Percentiles rank a stretch among this genome's conserved stretches.
phyloP scores from a whole-genome alignment of 176 grass and related monocot genomes.

The Puya raimondii region DNA sequence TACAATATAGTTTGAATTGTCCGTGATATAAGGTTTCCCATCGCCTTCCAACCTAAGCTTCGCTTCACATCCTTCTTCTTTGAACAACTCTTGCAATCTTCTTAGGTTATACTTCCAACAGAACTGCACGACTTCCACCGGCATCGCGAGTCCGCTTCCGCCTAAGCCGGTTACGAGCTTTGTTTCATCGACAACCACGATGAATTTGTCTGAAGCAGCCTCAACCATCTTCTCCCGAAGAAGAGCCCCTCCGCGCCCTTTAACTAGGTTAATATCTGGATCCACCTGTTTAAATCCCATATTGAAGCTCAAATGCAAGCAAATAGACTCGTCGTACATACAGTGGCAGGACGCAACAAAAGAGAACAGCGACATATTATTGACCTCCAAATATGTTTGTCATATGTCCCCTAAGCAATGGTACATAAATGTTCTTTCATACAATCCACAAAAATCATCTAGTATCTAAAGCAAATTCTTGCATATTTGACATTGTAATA shows the following conservation, averaged over 20 bases:
- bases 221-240: conserved; percentile 99
- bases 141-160: conserved; percentile 91
- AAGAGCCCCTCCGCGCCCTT: conserved; percentile 88
- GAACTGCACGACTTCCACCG: conserved; percentile 96
- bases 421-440: too few species aligned
- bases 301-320: not conserved
- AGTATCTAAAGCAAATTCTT: too few species aligned
- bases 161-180: conserved; percentile 86
- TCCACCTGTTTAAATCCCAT: conserved; percentile 50
- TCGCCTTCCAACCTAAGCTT: conserved; percentile 61
- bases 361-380: not conserved
- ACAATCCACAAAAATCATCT: too few species aligned
- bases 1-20: conserved; percentile 47
- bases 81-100: conserved; percentile 71
- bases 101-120: conserved; percentile 90
- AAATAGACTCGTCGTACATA: not conserved
- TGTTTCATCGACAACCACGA: conserved; percentile 79
- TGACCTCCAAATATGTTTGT: too few species aligned
- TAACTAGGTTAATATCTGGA: conserved; percentile 92
- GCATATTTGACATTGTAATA: too few species aligned
- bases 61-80: conserved; percentile 65
- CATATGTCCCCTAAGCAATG: too few species aligned
- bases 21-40: conserved; percentile 76
- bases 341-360: not conserved
- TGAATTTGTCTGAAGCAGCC: conserved; percentile 75